Conservation (phyloP, 495 filamentous ascomycete genomes). For the Glonium stellatum region DNA sequence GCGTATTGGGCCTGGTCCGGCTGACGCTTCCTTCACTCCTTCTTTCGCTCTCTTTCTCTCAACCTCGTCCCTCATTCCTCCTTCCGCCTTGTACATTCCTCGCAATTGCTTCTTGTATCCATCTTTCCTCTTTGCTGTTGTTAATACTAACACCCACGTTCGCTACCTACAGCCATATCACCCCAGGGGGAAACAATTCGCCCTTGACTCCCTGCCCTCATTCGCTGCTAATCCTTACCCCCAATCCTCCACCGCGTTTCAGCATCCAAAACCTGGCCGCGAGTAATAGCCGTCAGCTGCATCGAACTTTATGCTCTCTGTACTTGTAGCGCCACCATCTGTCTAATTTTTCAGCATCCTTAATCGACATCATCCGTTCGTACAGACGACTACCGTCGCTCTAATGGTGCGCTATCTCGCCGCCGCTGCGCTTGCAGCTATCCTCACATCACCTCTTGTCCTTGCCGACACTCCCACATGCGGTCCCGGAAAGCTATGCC, state of each 20-base stretch:
- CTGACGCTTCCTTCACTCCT: too few relatives aligned
- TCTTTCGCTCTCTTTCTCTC: neutral
- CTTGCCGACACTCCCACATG: slow-evolving; percentile 40
- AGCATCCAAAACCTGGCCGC: neutral
- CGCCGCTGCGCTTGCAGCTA: slow-evolving; percentile 19
- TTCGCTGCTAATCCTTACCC: slow-evolving; percentile 3
- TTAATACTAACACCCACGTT: neutral
- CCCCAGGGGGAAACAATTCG: neutral
- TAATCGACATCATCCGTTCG: neutral
- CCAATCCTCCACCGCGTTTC: neutral
- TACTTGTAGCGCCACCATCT: neutral
- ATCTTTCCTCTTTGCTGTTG: neutral
- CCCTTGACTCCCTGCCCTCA: neutral
- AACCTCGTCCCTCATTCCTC: neutral
- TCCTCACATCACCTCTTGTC: slow-evolving; percentile 8
- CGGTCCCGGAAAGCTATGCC: slow-evolving; percentile 59
- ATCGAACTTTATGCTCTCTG: neutral
- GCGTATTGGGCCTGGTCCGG: too few relatives aligned
- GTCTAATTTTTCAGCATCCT: slow-evolving; percentile 4
- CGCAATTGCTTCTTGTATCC: neutral
- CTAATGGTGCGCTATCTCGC: slow-evolving; percentile 13
- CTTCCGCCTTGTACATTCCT: neutral
- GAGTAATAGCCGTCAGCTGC: neutral
- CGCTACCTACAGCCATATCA: neutral
- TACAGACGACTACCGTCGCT: neutral